These are phyloP conservation scores for Achlya hypogyna DNA, from an alignment of 352 stramenopile genomes.

Conservation along the genomic window DNA sequence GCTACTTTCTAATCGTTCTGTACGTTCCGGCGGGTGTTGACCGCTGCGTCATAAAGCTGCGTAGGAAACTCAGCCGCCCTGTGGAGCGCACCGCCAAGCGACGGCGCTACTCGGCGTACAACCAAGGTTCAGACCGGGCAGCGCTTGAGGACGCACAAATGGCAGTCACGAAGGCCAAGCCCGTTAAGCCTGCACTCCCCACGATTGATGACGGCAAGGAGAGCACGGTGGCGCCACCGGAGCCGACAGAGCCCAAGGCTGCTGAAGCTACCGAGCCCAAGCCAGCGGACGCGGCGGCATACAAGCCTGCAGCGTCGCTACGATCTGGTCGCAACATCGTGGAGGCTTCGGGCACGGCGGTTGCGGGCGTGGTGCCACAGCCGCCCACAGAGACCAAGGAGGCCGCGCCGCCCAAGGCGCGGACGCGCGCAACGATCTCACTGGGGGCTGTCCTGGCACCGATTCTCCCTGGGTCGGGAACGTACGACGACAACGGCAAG, in stretches of 20 bases:
- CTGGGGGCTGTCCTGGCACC: slow-evolving; percentile 2
- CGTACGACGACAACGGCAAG: background rate
- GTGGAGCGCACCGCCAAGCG: background rate
- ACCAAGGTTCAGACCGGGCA: background rate
- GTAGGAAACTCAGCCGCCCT: slow-evolving; percentile 16
- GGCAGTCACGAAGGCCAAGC: background rate
- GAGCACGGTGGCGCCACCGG: background rate
- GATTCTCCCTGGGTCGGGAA: background rate
- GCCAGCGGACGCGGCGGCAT: background rate
- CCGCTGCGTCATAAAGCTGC: no score
- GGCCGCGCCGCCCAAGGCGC: background rate
- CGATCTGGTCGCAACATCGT: background rate
- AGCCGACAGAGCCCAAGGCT: background rate
- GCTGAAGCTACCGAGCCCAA: background rate
- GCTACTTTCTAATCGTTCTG: slow-evolving; percentile 16
- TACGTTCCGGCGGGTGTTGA: background rate
- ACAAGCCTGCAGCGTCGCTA: background rate
- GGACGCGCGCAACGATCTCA: slow-evolving; percentile 7
- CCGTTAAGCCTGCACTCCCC: background rate
- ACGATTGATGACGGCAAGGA: background rate
- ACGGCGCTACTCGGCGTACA: slow-evolving; percentile 20
- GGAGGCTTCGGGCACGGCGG: background rate
- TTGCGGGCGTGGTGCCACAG: background rate
- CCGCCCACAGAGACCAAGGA: slow-evolving; percentile 14
- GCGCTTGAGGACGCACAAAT: slow-evolving; percentile 1